Conservation (phyloP, 495 filamentous ascomycete genomes). For the Sordaria brevicollis region DNA sequence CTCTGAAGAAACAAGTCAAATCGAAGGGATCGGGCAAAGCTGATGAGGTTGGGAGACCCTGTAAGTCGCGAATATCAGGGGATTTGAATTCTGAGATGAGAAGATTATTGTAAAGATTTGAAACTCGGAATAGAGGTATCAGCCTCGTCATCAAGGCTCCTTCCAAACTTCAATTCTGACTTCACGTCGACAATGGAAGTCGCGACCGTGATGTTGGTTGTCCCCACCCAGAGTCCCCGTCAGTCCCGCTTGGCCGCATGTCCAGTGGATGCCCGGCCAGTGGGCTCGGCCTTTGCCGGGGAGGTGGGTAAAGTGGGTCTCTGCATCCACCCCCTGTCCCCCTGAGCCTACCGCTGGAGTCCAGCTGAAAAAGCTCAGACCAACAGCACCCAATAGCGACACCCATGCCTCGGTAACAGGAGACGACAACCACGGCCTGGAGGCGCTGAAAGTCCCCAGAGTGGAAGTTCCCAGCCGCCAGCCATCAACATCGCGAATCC, state of each 20-base stretch:
- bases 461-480: neutral
- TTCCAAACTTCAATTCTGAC: constrained; percentile 2
- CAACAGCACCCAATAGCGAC: neutral
- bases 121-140: neutral
- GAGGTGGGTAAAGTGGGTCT: neutral
- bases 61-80: neutral
- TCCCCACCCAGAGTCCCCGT: neutral
- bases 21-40: neutral
- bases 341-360: neutral
- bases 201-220: neutral
- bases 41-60: neutral
- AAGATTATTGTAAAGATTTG: neutral
- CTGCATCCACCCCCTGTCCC: neutral
- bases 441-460: neutral
- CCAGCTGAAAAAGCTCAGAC: neutral
- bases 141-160: constrained; percentile 5
- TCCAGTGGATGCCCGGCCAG: neutral
- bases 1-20: neutral
- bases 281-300: neutral
- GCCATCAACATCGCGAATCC: neutral
- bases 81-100: too few relatives aligned
- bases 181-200: neutral
- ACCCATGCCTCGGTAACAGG: neutral
- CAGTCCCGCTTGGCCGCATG: neutral
- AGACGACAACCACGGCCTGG: neutral